Conservation (phyloP, 2,329 filamentous ascomycete genomes). For the Paecilomyces variotii region DNA sequence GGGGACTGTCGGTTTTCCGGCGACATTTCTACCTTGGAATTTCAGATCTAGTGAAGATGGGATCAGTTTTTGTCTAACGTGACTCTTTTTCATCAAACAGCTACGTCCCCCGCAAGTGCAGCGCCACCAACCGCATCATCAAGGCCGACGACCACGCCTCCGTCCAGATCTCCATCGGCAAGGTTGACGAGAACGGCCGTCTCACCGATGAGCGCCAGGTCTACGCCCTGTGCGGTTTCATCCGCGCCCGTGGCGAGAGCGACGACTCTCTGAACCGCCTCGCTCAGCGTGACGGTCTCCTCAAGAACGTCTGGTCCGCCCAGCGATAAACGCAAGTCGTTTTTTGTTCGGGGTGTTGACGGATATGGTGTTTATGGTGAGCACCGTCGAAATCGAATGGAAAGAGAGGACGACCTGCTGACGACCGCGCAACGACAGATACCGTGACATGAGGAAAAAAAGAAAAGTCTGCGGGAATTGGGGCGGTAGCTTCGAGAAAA, state of each 20-base stretch:
- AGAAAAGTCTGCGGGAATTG: background rate
- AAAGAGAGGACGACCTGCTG: background rate
- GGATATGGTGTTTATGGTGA: constrained; percentile 9
- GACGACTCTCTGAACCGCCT: constrained; percentile 95
- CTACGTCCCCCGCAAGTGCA: constrained; percentile 99
- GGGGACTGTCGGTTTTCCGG: background rate
- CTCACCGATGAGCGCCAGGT: constrained; percentile 95
- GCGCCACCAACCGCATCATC: constrained; percentile 98
- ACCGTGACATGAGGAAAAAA: background rate
- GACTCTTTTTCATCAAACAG: constrained; percentile 38
- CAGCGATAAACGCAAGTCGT: constrained; percentile 38
- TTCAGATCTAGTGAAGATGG: background rate
- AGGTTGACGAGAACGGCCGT: constrained; percentile 98
- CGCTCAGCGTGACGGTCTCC: constrained; percentile 87
- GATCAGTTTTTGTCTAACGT: background rate
- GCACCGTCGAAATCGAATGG: background rate
- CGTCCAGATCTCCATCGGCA: constrained; percentile 93
- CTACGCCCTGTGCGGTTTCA: constrained; percentile 96
- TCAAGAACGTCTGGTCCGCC: constrained; percentile 95
- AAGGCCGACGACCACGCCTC: constrained; percentile 99
- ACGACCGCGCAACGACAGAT: constrained; percentile 7
- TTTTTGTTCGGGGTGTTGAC: constrained; percentile 5
- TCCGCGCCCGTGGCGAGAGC: constrained; percentile 94
- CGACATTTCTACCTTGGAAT: background rate
- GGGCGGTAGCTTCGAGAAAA: background rate